phyloP scores from a whole-genome alignment of 2,329 filamentous ascomycete species.

The Xylariales sp. region DNA sequence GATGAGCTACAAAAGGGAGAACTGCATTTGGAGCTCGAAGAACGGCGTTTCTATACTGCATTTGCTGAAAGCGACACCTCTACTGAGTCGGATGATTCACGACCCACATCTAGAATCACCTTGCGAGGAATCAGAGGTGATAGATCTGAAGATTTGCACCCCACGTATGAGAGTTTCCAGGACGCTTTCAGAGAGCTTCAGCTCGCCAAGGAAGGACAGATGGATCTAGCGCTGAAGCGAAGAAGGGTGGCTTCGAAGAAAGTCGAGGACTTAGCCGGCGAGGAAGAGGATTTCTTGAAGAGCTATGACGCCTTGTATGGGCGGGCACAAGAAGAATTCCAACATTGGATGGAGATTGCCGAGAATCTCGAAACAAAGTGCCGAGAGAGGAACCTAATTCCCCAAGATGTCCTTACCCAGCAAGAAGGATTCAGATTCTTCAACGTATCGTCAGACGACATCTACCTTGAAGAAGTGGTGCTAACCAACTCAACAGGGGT shows the following conservation, averaged over 20 bases:
- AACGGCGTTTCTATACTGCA: slow-evolving; percentile 20
- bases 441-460: slow-evolving; percentile 27
- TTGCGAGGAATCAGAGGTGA: slow-evolving; percentile 25
- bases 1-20: slow-evolving; percentile 21
- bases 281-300: slow-evolving; percentile 39
- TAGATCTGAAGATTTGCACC: slow-evolving; percentile 38
- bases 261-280: slow-evolving; percentile 19
- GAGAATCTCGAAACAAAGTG: slow-evolving; percentile 33
- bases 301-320: slow-evolving; percentile 34
- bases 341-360: slow-evolving; percentile 29
- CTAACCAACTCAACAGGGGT: slow-evolving; percentile 14
- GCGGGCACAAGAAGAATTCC: slow-evolving; percentile 28
- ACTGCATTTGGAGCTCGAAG: slow-evolving; percentile 18
- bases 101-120: slow-evolving; percentile 15
- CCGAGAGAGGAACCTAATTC: slow-evolving; percentile 36
- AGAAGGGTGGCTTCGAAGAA: slow-evolving; percentile 19
- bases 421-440: background rate
- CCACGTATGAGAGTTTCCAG: slow-evolving; percentile 41
- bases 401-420: slow-evolving; percentile 32
- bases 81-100: slow-evolving; percentile 14
- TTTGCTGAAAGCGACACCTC: slow-evolving; percentile 14
- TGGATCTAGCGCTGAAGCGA: slow-evolving; percentile 37
- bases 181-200: slow-evolving; percentile 39
- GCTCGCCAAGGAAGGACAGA: slow-evolving; percentile 41
- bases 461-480: slow-evolving; percentile 31